A percentile compares a stretch with the other conserved stretches of the same genome.
Conservation (phyloP, 108 stramenopile genomes). For the Seminavis robusta region DNA sequence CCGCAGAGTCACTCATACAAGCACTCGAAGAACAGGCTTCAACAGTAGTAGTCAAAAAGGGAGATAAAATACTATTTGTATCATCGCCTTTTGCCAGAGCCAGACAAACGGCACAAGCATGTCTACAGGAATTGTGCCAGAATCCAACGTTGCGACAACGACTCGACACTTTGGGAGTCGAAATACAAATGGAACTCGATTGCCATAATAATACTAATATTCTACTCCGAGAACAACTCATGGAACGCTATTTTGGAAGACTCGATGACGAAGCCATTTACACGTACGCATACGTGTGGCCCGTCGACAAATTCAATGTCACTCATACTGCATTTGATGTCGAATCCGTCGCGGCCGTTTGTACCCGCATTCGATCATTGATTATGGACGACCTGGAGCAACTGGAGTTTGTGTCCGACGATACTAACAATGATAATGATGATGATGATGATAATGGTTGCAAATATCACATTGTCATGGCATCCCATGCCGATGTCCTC, state of each 20-base stretch:
- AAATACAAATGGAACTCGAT: too few relatives aligned
- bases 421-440: constrained; percentile 10
- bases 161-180: constrained; percentile 37
- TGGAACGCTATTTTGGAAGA: constrained; percentile 82
- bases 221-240: constrained; percentile 51
- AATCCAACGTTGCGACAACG: constrained; percentile 10
- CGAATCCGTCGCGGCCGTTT: constrained; percentile 80
- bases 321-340: constrained; percentile 79
- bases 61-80: constrained; percentile 51
- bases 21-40: constrained; percentile 11
- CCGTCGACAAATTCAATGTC: constrained; percentile 61
- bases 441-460: constrained; percentile 13
- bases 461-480: constrained; percentile 57
- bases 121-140: constrained; percentile 18
- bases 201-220: too few relatives aligned
- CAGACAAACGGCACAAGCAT: constrained; percentile 51
- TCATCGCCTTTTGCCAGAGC: constrained; percentile 82
- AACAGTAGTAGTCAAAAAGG: constrained; percentile 10
- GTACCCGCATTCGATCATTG: constrained; percentile 57
- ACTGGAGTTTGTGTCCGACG: too few relatives aligned
- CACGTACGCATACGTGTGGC: constrained; percentile 81
- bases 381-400: constrained; percentile 48
- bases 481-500: constrained; percentile 80
- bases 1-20: constrained; percentile 48
- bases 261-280: constrained; percentile 62